Evolutionary conservation across 108 stramenopile genomes (phyloP).

Genomic region (Epithemia pelagica): DNA sequence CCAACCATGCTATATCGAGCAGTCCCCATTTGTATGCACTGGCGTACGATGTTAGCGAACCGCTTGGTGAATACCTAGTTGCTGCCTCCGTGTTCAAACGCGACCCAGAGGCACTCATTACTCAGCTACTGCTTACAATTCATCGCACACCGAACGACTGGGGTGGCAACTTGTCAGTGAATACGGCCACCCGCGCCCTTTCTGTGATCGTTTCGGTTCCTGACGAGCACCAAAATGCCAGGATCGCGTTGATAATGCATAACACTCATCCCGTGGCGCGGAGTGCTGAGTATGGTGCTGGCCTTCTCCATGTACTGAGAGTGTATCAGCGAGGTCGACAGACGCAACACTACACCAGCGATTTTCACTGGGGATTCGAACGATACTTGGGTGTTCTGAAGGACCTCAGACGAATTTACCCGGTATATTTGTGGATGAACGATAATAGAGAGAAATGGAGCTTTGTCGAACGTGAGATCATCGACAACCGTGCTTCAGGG

Average conservation of each 20-base stretch:
- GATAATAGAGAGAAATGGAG: conserved; percentile 46
- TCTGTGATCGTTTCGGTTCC: conserved; percentile 49
- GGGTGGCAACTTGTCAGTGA: conserved; percentile 33
- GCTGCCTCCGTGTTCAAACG: conserved; percentile 35
- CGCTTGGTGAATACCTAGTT: conserved; percentile 52
- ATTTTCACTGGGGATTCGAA: conserved; percentile 36
- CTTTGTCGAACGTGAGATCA: conserved; percentile 60
- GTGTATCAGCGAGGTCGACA: conserved; percentile 23
- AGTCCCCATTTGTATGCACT: conserved; percentile 15
- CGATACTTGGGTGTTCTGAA: conserved; percentile 53
- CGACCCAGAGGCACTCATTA: conserved; percentile 29
- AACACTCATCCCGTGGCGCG: conserved; percentile 16
- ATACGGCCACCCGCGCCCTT: conserved; percentile 33
- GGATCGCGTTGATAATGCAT: conserved; percentile 53
- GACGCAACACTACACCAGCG: conserved; percentile 27
- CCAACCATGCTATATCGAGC: conserved; percentile 32
- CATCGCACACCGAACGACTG: conserved; percentile 39
- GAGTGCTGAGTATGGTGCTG: conserved; percentile 26
- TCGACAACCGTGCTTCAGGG: conserved; percentile 13
- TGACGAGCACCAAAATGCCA: conserved; percentile 49
- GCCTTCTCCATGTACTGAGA: conserved; percentile 40
- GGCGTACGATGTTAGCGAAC: conserved; percentile 32
- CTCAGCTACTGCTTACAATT: conserved; percentile 35
- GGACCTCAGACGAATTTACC: conserved; percentile 33
- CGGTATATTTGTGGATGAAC: conserved; percentile 64